Base-by-base conservation (phyloP, 2,329 filamentous ascomycete genomes). In the Arthrobotrys megalospora region DNA sequence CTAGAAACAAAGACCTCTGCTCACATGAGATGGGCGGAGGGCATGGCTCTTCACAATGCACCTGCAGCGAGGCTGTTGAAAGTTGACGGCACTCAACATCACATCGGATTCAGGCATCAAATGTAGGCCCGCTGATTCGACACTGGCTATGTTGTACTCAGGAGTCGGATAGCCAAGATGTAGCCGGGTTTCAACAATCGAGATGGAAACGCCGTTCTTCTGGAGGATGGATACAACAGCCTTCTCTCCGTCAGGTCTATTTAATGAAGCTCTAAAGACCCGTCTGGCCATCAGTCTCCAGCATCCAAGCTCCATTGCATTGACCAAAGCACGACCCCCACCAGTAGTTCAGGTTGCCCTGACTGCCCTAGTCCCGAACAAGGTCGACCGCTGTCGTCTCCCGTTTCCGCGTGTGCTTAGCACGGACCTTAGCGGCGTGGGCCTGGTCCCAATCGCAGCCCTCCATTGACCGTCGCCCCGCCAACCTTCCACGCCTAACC, bases 321-420 rank as follows among this genome's bases (percentile, higher is more conserved):
- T n/a, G 3, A 32, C 19, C 14, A 0, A 4, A 2, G 24, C 11
- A 52, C 47, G 16, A 41, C n/a, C 52, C 52, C 32, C 52, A 41
- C 53, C 53, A 55, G 36, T 38, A 34, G 19, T 36, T 36, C 21
- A 8, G 5, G 34, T 36, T 19, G 43, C 5, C n/a, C n/a, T n/a
- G 3, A 24, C n/a, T 11, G 32, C 14, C 16, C 50, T 62, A 76
- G 55, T 45, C 71, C 38, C 38, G 53, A 68, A 60, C 24, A 34
- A 38, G 64, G 47, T 4, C 16, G n/a, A 36, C 71, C 45, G 71
- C 43, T 41, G 50, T 38, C 66, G 62, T 47, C 71, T 47, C 71
- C 71, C 71, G 71, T n/a, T 63, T 55, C 71, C 70, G 63, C 70
- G 41, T 53, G 70, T 45, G 63, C 16, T 48, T 34, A 38, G 67